Evolutionary conservation across 116 monocot species (phyloP), one percentile per base, ranked within the genome.

Genomic region (Zostera marina): DNA sequence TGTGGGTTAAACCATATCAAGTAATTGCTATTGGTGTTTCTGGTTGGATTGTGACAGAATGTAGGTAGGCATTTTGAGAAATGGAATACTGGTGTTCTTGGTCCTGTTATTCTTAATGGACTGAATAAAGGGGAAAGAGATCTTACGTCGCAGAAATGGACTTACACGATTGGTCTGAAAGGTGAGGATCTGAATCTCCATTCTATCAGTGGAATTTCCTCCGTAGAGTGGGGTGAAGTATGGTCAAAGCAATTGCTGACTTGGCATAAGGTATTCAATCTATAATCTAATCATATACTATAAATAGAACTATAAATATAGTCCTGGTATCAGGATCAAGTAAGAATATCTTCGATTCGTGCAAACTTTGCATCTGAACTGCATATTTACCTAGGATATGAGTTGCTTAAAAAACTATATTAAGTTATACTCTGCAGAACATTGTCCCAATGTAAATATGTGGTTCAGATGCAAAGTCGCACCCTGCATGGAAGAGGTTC

Each of bases 51-150:
- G 12, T 15, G 38, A 59, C 47, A 87, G 85, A 87, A 82, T 43
- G 72, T 79, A 4, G 87, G 87, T 12, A 64, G 65, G 52, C 82
- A 87, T 58, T 87, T 79, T 60, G 87, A 87, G 69, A 82, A 79
- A 45, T 87, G 87, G 87, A 87, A 87, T 72, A 63, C 62, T 40
- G 87, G 87, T 2, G 72, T 87, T 57, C 87, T 87, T 69, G 87
- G 87, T 42, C 87, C 87, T 8, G 87, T 87, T 26, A 64, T 58
- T 10, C 66, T 87, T 44, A 72, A 63, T 57, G 87, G 87, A 52
- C 81, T 86, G 12, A 76, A 86, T 46, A 75, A 75, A 24, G 86
- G 86, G 22, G 64, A 62, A 41, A 79, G 72, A 53, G 76, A 87
- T 17, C 76, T 87, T 4, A 71, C 87, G 39, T 68, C 64, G 70